phyloP scores from a whole-genome alignment of 441 rosid genomes.

The Croton laevigatus region DNA sequence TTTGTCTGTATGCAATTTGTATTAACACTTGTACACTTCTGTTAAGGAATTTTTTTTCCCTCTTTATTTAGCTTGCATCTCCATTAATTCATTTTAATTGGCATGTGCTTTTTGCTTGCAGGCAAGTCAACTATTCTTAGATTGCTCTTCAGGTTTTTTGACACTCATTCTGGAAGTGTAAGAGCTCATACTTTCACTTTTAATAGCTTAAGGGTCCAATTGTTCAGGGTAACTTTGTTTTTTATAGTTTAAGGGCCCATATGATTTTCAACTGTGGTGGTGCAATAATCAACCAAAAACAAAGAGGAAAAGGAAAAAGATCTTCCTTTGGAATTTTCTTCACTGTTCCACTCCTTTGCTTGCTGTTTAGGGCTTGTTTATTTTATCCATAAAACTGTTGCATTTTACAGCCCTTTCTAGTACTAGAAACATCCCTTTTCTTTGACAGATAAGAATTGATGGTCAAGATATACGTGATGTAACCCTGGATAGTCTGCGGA shows the following conservation, averaged over 20 bases:
- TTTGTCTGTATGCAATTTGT: not conserved
- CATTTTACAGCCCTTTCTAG: not conserved
- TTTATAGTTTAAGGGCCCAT: not conserved
- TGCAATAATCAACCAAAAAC: not conserved
- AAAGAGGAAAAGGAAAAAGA: too few relatives aligned
- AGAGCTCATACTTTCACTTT: conserved; percentile 30
- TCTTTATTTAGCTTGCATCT: conserved; percentile 3
- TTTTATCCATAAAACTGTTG: not conserved
- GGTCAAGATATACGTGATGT: conserved; percentile 88
- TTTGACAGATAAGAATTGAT: conserved; percentile 69
- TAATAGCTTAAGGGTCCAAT: conserved; percentile 1
- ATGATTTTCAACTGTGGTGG: not conserved
- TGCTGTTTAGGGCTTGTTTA: conserved; percentile 3
- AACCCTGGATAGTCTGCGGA: conserved; percentile 70
- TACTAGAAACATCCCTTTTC: conserved; percentile 4
- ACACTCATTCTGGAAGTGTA: conserved; percentile 73
- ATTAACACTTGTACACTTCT: not conserved
- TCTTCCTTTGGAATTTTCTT: not conserved
- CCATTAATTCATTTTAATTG: conserved; percentile 22
- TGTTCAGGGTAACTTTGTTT: not conserved
- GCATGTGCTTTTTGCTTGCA: conserved; percentile 37
- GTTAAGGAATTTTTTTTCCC: not conserved
- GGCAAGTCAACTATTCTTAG: conserved; percentile 97
- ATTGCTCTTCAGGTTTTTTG: conserved; percentile 86
- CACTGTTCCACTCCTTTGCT: not conserved